Percentiles rank a stretch among this genome's conserved stretches.
phyloP scores from a whole-genome alignment of 768 basidiomycete genomes.

The Tephrocybe sp. region DNA sequence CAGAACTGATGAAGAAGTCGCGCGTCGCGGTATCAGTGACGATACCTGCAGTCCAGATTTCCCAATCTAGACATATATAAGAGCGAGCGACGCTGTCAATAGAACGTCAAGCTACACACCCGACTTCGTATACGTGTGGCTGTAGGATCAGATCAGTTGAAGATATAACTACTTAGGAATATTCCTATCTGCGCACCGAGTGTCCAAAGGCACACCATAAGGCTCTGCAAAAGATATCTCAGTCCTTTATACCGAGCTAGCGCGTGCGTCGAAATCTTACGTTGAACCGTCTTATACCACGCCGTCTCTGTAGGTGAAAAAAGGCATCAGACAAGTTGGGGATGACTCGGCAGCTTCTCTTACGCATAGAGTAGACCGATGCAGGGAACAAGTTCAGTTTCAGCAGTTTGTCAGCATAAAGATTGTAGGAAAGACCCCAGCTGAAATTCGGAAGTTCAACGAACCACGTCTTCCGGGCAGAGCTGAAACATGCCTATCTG shows the following conservation, averaged over 20 bases:
- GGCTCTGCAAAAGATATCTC: slow-evolving; percentile 26
- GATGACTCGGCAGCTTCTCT: slow-evolving; percentile 12
- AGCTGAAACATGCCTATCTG: slow-evolving; percentile 31
- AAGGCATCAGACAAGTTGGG: background rate
- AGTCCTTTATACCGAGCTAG: background rate
- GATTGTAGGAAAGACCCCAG: slow-evolving; percentile 65
- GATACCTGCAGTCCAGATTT: slow-evolving; percentile 57
- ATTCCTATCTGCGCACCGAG: slow-evolving; percentile 29
- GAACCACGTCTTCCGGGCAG: slow-evolving; percentile 14
- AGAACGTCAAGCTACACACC: too few species aligned
- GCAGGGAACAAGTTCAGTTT: slow-evolving; percentile 53
- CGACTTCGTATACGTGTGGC: slow-evolving; percentile 59
- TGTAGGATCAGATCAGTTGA: slow-evolving; percentile 10
- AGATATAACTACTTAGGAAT: background rate
- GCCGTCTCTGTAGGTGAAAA: slow-evolving; percentile 38
- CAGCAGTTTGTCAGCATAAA: slow-evolving; percentile 60
- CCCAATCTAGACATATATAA: slow-evolving; percentile 58
- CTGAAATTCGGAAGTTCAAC: slow-evolving; percentile 22
- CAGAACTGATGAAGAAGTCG: slow-evolving; percentile 50
- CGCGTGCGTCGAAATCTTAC: slow-evolving; percentile 30
- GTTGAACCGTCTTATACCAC: slow-evolving; percentile 50
- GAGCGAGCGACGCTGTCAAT: too few species aligned
- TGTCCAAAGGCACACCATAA: slow-evolving; percentile 52
- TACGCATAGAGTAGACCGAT: slow-evolving; percentile 48
- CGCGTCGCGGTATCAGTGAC: slow-evolving; percentile 45